A percentile compares a stretch with the other conserved stretches of the same genome.
These are phyloP conservation scores for Verticillium klebahnii DNA, from an alignment of 2,329 filamentous ascomycete genomes.

Conservation along the genomic window DNA sequence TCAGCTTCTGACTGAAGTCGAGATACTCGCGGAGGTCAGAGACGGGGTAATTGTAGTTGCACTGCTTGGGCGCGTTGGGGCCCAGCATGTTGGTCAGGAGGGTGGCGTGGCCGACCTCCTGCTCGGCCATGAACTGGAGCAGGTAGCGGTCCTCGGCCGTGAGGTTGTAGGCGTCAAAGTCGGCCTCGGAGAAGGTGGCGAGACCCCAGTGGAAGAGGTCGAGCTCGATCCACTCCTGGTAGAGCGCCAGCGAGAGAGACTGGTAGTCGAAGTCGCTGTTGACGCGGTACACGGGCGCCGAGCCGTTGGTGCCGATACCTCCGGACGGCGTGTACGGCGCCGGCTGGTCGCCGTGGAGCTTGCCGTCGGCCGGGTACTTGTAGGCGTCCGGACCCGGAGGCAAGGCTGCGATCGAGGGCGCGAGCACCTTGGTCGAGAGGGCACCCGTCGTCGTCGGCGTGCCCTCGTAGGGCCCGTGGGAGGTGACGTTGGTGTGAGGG, in stretches of 20 bases:
- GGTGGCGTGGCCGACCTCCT: constrained; percentile 75
- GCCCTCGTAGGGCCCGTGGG: constrained; percentile 65
- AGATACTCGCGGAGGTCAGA: constrained; percentile 70
- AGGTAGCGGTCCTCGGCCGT: constrained; percentile 64
- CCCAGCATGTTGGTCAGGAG: constrained; percentile 76
- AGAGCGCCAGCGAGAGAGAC: constrained; percentile 68
- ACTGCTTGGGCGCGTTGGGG: constrained; percentile 63
- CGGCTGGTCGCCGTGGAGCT: constrained; percentile 62
- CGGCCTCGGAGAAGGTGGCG: constrained; percentile 60
- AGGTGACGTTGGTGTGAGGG: constrained; percentile 52
- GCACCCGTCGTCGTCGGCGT: constrained; percentile 66
- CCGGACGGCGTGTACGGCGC: constrained; percentile 69
- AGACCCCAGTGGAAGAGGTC: constrained; percentile 78
- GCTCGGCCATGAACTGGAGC: constrained; percentile 71
- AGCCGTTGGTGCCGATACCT: constrained; percentile 74
- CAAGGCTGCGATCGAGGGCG: constrained; percentile 50
- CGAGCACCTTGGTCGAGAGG: constrained; percentile 51
- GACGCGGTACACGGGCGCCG: constrained; percentile 68
- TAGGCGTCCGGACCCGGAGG: constrained; percentile 59
- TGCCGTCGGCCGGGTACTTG: constrained; percentile 67
- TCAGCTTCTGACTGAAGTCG: constrained; percentile 84
- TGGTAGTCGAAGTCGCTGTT: constrained; percentile 82
- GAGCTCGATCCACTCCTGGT: constrained; percentile 82
- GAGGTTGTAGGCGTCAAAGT: constrained; percentile 66
- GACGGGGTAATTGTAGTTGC: constrained; percentile 78